These are phyloP conservation scores for Cicer pinnatifidum DNA, from an alignment of 306 rosid species.

Conservation along the genomic window DNA sequence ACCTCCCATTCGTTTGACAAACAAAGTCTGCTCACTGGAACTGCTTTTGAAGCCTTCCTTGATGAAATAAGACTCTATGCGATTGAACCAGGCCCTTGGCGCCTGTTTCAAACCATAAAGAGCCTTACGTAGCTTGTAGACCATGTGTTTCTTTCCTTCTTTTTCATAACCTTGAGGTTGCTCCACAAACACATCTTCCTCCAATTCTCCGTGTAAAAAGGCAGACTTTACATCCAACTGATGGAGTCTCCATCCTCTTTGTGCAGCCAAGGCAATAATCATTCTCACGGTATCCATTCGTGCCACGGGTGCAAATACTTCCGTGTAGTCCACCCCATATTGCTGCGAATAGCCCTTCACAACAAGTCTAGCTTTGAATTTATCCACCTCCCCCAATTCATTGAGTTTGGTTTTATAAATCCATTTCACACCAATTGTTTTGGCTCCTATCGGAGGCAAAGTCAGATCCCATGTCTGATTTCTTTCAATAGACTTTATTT, in stretches of 20 bases:
- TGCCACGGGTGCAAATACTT: neutral
- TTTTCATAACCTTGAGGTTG: neutral
- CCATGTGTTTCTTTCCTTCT: neutral
- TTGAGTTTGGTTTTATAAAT: neutral
- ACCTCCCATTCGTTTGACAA: neutral
- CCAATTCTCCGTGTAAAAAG: neutral
- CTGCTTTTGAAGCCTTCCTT: neutral
- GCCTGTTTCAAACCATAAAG: neutral
- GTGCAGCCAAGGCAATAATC: neutral
- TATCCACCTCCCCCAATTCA: neutral
- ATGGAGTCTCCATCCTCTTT: neutral
- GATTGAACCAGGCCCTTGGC: no score
- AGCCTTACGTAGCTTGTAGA: neutral
- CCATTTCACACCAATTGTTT: neutral
- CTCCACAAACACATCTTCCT: neutral
- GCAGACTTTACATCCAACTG: neutral
- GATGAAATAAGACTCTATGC: neutral
- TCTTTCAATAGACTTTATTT: neutral
- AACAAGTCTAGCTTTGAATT: neutral
- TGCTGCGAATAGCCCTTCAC: neutral
- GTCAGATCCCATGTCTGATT: neutral
- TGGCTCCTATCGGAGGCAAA: neutral
- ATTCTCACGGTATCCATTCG: neutral
- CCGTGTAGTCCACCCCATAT: neutral
- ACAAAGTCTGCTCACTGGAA: neutral